Evolutionary conservation across 345 rosid genomes (phyloP).

Genomic region (Camelina laxa): DNA sequence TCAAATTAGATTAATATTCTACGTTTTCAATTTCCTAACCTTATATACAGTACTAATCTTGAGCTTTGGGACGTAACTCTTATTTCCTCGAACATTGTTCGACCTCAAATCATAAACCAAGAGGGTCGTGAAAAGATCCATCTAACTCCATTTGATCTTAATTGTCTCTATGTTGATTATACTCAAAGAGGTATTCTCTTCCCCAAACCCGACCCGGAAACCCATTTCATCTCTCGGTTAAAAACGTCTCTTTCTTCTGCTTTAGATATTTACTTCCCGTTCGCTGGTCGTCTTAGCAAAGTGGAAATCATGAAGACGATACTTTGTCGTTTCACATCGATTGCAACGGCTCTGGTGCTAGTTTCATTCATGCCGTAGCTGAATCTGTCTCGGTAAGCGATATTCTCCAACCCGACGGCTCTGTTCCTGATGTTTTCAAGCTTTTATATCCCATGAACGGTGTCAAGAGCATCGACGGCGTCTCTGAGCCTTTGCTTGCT

Average conservation of each 20-base stretch:
- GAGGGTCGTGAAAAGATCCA: background rate
- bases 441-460: constrained; percentile 39
- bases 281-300: constrained; percentile 26
- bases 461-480: constrained; percentile 20
- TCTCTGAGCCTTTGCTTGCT: constrained; percentile 45
- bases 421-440: constrained; percentile 19
- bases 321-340: constrained; percentile 32
- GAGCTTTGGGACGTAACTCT: background rate
- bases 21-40: too few relatives aligned
- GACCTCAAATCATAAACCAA: background rate
- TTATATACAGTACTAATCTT: too few relatives aligned
- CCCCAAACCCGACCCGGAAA: too few relatives aligned
- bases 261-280: constrained; percentile 6
- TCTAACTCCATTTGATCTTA: constrained; percentile 26
- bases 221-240: background rate
- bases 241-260: constrained; percentile 9
- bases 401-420: constrained; percentile 32
- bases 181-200: constrained; percentile 21
- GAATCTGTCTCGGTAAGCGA: constrained; percentile 42
- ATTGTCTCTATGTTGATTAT: constrained; percentile 1
- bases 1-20: too few relatives aligned
- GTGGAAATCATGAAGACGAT: constrained; percentile 19
- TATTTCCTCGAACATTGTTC: background rate
- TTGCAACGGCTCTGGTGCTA: constrained; percentile 8
- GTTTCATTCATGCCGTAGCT: constrained; percentile 43